These are phyloP conservation scores for Penicillium goetzii DNA, from an alignment of 495 filamentous ascomycete genomes.

Conservation along the genomic window DNA sequence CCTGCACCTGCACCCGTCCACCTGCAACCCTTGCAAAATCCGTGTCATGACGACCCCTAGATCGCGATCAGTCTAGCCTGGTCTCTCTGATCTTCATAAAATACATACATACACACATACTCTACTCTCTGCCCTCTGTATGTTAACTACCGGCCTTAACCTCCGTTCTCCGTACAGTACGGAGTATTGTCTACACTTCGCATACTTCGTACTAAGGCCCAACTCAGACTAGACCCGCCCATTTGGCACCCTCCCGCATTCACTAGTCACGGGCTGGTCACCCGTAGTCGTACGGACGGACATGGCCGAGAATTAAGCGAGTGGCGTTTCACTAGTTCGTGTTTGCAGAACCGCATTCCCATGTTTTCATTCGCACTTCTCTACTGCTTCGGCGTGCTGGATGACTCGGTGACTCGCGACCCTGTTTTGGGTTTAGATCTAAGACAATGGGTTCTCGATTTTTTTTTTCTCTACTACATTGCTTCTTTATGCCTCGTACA, in stretches of 20 bases:
- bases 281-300: conserved; percentile 25
- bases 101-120: too few relatives aligned
- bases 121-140: too few relatives aligned
- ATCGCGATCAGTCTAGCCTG: background rate
- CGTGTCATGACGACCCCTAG: background rate
- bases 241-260: conserved; percentile 7
- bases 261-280: conserved; percentile 1
- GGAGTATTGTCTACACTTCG: background rate
- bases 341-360: conserved; percentile 13
- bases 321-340: conserved; percentile 31
- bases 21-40: background rate
- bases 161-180: too few relatives aligned
- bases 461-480: background rate
- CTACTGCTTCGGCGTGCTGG: conserved; percentile 1
- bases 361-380: background rate
- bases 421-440: conserved; percentile 14
- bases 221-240: background rate
- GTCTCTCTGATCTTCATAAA: background rate
- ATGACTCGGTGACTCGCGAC: background rate
- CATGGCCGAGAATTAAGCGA: conserved; percentile 40
- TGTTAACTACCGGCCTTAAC: too few relatives aligned
- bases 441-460: background rate
- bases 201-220: conserved; percentile 3
- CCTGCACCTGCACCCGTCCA: conserved; percentile 1
- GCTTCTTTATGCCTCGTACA: background rate